Evolutionary conservation across 306 rosid species (phyloP).

Genomic region (Lathyrus oleraceus): DNA sequence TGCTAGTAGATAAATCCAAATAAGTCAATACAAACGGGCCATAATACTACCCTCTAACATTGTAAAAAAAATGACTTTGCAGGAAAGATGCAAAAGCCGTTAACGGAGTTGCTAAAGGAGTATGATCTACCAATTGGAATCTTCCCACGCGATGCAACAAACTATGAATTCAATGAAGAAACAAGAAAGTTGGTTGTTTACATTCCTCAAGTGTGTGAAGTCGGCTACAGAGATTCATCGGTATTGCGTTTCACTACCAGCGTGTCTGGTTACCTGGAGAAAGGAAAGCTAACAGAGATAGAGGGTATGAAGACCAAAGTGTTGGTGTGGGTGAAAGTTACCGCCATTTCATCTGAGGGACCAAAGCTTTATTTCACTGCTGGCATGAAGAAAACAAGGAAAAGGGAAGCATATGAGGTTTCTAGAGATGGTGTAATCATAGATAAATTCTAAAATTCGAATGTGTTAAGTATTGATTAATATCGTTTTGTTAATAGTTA

Average conservation of each 20-base stretch:
- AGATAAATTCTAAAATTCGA: conserved; percentile 57
- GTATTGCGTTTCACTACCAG: conserved; percentile 70
- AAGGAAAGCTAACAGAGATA: conserved; percentile 80
- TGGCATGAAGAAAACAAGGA: conserved; percentile 91
- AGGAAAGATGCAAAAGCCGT: conserved; percentile 95
- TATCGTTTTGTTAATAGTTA: conserved; percentile 6
- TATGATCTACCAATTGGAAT: conserved; percentile 78
- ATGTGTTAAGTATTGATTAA: conserved; percentile 2
- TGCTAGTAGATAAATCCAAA: background rate
- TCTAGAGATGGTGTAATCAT: conserved; percentile 75
- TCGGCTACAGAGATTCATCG: conserved; percentile 85
- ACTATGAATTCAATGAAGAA: conserved; percentile 86
- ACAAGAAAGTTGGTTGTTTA: conserved; percentile 73
- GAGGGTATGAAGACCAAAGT: conserved; percentile 96
- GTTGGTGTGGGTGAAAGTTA: conserved; percentile 88
- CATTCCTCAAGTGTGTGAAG: conserved; percentile 76
- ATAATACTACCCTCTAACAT: background rate
- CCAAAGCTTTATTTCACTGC: conserved; percentile 78
- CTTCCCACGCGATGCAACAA: conserved; percentile 89
- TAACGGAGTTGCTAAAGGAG: conserved; percentile 80
- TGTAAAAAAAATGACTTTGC: background rate
- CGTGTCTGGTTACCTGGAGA: conserved; percentile 82
- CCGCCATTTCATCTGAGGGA: conserved; percentile 66
- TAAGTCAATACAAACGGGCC: background rate
- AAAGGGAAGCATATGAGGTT: conserved; percentile 80